Percentiles rank a stretch among this genome's conserved stretches.
These are phyloP conservation scores for Excoecaria cochinchinensis DNA, from an alignment of 345 rosid genomes.

Conservation along the genomic window DNA sequence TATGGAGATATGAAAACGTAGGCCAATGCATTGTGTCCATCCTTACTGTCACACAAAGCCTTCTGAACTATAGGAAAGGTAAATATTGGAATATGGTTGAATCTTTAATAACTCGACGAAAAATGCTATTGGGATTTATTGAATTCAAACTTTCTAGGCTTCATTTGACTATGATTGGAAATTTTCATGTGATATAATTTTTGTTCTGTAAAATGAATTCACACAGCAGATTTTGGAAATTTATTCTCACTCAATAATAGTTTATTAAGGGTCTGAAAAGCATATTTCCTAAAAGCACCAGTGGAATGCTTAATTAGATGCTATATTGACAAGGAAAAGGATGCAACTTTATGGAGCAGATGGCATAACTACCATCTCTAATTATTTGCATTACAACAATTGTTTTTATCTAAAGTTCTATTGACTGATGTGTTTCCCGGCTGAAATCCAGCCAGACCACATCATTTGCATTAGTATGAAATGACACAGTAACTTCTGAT, in stretches of 20 bases:
- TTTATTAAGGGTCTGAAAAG: neutral
- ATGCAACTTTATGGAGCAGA: neutral
- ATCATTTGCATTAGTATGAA: neutral
- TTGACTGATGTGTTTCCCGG: neutral
- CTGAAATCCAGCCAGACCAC: neutral
- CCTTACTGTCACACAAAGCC: neutral
- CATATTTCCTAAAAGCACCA: neutral
- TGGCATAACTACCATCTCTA: neutral
- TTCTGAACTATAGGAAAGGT: neutral
- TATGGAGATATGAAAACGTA: neutral
- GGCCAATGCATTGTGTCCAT: neutral
- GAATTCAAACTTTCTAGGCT: conserved; percentile 5
- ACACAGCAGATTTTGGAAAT: neutral
- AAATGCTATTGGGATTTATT: neutral
- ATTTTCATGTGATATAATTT: neutral
- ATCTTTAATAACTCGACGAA: neutral
- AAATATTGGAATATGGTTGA: neutral
- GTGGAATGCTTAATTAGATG: neutral
- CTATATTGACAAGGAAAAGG: neutral
- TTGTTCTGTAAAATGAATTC: neutral
- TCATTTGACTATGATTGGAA: neutral
- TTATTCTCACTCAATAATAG: neutral
- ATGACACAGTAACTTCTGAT: too few relatives aligned
- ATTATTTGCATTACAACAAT: neutral
- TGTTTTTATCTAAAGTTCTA: neutral